These are phyloP conservation scores for Suillus discolor DNA, from an alignment of 768 basidiomycete genomes.

Conservation along the genomic window DNA sequence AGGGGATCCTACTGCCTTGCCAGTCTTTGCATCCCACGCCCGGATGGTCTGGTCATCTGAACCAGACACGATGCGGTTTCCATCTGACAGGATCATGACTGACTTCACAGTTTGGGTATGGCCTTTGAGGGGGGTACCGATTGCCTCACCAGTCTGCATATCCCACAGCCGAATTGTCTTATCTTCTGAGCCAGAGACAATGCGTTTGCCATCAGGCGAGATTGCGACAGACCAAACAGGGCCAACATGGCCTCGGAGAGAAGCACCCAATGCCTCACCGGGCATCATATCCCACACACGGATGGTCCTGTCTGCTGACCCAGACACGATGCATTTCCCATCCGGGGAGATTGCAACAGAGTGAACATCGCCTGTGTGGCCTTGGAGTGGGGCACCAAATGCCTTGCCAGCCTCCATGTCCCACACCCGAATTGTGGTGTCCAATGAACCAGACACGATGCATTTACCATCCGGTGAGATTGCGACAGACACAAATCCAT, in stretches of 20 bases:
- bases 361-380: not conserved
- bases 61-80: not conserved
- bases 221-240: constrained; percentile 12
- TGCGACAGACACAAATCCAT: constrained; percentile 1
- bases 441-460: not conserved
- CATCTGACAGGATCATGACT: not conserved
- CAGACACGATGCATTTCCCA: constrained; percentile 3
- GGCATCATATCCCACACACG: constrained; percentile 7
- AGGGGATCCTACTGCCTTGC: not conserved
- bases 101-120: not conserved
- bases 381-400: not conserved
- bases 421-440: constrained; percentile 15
- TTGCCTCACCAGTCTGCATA: not conserved
- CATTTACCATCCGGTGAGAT: not conserved
- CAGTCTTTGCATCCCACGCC: not conserved
- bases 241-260: constrained; percentile 3
- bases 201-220: constrained; percentile 3
- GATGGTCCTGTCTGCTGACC: constrained; percentile 1
- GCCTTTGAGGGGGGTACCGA: not conserved
- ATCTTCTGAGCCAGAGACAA: not conserved
- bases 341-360: constrained; percentile 3
- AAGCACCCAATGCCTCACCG: not conserved
- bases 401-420: not conserved
- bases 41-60: not conserved
- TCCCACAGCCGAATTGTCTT: constrained; percentile 4